phyloP scores from a whole-genome alignment of 2,329 filamentous ascomycete species.

The Botrytis fragariae region DNA sequence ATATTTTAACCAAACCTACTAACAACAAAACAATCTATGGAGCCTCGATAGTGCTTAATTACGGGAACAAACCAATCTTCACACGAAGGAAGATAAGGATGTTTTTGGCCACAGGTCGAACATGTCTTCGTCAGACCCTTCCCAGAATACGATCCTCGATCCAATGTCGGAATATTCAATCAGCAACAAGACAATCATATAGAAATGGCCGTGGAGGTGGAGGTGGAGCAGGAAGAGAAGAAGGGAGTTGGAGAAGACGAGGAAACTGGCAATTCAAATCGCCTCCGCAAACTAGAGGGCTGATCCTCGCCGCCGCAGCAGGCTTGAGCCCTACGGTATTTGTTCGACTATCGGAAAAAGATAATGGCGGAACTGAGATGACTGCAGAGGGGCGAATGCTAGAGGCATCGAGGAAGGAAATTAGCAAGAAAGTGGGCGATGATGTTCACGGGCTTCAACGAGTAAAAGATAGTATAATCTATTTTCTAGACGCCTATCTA shows the following conservation, averaged over 20 bases:
- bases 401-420: slow-evolving; percentile 73
- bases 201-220: slow-evolving; percentile 20
- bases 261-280: slow-evolving; percentile 22
- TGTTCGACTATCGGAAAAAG: slow-evolving; percentile 55
- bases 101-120: slow-evolving; percentile 45
- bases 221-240: slow-evolving; percentile 14
- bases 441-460: slow-evolving; percentile 59
- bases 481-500: slow-evolving; percentile 70
- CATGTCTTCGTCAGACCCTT: slow-evolving; percentile 42
- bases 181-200: slow-evolving; percentile 24
- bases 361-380: slow-evolving; percentile 54
- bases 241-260: background rate
- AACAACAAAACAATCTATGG: slow-evolving; percentile 27
- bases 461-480: slow-evolving; percentile 56
- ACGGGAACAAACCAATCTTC: background rate
- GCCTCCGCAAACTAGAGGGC: slow-evolving; percentile 21
- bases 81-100: slow-evolving; percentile 44
- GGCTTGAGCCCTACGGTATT: slow-evolving; percentile 55
- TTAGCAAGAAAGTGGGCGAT: slow-evolving; percentile 65
- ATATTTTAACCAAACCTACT: background rate
- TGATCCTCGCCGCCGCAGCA: slow-evolving; percentile 31
- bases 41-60: slow-evolving; percentile 28
- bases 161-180: slow-evolving; percentile 27
- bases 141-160: slow-evolving; percentile 38
- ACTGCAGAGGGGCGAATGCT: slow-evolving; percentile 88